Evolutionary conservation across 2,329 filamentous ascomycete genomes (phyloP).

Genomic region (Nectriaceae sp.): DNA sequence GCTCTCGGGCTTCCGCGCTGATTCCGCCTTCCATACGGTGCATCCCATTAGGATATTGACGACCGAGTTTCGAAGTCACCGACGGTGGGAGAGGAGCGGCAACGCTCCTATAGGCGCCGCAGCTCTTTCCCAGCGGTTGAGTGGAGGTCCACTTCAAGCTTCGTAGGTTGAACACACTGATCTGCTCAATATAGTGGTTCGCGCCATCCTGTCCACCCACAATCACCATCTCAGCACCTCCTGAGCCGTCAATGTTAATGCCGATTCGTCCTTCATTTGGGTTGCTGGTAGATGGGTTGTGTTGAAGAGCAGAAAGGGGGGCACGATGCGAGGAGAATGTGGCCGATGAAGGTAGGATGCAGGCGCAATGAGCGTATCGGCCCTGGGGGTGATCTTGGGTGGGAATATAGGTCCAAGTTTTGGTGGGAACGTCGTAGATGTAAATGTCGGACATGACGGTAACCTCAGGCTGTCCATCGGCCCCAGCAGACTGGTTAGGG

Average conservation of each 20-base stretch:
- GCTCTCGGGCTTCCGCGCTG: constrained; percentile 52
- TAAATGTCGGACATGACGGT: constrained; percentile 98
- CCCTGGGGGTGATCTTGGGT: constrained; percentile 85
- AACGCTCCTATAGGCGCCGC: constrained; percentile 94
- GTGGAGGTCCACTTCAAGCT: constrained; percentile 96
- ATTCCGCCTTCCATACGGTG: constrained; percentile 48
- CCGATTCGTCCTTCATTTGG: constrained; percentile 88
- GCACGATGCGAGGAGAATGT: constrained; percentile 83
- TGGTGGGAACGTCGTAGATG: constrained; percentile 84
- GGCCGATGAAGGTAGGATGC: constrained; percentile 85
- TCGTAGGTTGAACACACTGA: constrained; percentile 95
- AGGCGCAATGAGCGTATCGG: constrained; percentile 94
- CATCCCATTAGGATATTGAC: constrained; percentile 46
- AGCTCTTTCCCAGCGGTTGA: constrained; percentile 83
- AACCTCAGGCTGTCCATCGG: constrained; percentile 71
- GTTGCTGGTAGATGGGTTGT: constrained; percentile 81
- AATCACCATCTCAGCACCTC: constrained; percentile 95
- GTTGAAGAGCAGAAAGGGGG: constrained; percentile 82
- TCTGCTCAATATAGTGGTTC: constrained; percentile 99
- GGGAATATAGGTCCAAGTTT: constrained; percentile 81
- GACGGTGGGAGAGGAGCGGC: constrained; percentile 78
- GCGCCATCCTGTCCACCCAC: constrained; percentile 94
- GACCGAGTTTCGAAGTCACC: constrained; percentile 67
- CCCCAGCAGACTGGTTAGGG: constrained; percentile 47
- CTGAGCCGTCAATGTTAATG: constrained; percentile 84